phyloP scores from a whole-genome alignment of 495 filamentous ascomycete species.

The Penicillium fimorum region DNA sequence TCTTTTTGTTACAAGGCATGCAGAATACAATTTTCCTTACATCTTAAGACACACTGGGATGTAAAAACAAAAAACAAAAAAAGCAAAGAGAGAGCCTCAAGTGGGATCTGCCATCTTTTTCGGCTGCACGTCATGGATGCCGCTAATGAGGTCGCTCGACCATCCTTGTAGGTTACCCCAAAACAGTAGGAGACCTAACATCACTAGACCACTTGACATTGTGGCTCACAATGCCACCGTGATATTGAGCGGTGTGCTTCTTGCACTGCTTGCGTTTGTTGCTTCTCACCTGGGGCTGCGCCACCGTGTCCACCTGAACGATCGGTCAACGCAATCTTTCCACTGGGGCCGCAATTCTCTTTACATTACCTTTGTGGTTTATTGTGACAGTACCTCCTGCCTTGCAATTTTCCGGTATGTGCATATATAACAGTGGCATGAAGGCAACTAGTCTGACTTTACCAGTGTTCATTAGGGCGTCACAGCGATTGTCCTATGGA shows the following conservation, averaged over 20 bases:
- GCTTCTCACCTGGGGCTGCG: background rate
- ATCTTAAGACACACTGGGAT: background rate
- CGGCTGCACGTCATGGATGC: constrained; percentile 12
- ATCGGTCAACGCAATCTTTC: background rate
- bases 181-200: constrained; percentile 4
- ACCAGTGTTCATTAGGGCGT: background rate
- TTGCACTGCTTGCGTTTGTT: background rate
- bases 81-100: constrained; percentile 1
- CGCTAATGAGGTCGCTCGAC: background rate
- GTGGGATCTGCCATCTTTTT: background rate
- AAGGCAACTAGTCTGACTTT: background rate
- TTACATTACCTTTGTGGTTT: background rate
- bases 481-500: background rate
- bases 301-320: background rate
- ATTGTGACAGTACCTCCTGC: background rate
- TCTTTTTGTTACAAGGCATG: background rate
- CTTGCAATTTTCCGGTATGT: background rate
- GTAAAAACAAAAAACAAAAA: background rate
- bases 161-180: background rate
- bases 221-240: constrained; percentile 7
- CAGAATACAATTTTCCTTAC: background rate
- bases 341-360: background rate
- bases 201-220: background rate
- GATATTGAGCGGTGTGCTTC: constrained; percentile 9
- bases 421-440: background rate